Evolutionary conservation across 2,329 filamentous ascomycete species (phyloP).

Genomic region (Metarhizium brunneum): DNA sequence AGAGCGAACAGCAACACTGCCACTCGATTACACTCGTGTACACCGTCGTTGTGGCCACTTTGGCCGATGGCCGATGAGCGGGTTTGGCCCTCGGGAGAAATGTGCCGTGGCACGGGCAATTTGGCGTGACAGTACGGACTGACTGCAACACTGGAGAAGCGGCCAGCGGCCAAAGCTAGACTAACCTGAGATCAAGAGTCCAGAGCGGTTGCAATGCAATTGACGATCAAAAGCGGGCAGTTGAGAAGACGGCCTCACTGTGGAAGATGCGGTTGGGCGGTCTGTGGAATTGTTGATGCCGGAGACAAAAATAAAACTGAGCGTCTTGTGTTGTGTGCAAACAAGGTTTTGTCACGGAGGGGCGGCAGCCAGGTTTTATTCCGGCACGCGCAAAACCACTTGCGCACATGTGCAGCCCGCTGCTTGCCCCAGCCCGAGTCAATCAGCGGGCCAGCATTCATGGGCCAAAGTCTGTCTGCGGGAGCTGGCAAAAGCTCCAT

Average conservation of each 20-base stretch:
- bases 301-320: too few relatives aligned
- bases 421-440: not conserved
- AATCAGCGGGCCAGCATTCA: not conserved
- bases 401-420: too few relatives aligned
- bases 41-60: slow-evolving; percentile 3
- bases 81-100: slow-evolving; percentile 5
- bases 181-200: slow-evolving; percentile 4
- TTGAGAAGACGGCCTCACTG: not conserved
- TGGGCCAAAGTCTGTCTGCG: not conserved
- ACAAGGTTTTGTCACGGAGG: not conserved
- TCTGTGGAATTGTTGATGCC: not conserved
- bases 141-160: slow-evolving; percentile 3
- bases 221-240: slow-evolving; percentile 1
- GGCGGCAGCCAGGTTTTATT: slow-evolving; percentile 4
- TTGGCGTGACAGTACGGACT: not conserved
- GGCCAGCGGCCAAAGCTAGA: slow-evolving; percentile 7
- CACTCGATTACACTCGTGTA: not conserved
- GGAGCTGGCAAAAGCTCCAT: too few relatives aligned
- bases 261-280: not conserved
- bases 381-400: not conserved
- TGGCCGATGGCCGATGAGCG: slow-evolving; percentile 7
- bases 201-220: slow-evolving; percentile 2
- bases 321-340: slow-evolving; percentile 1
- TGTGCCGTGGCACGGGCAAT: slow-evolving; percentile 4
- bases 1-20: not conserved